phyloP scores from a whole-genome alignment of 805 yeast genomes.

The Cyberlindnera misumaiensis region DNA sequence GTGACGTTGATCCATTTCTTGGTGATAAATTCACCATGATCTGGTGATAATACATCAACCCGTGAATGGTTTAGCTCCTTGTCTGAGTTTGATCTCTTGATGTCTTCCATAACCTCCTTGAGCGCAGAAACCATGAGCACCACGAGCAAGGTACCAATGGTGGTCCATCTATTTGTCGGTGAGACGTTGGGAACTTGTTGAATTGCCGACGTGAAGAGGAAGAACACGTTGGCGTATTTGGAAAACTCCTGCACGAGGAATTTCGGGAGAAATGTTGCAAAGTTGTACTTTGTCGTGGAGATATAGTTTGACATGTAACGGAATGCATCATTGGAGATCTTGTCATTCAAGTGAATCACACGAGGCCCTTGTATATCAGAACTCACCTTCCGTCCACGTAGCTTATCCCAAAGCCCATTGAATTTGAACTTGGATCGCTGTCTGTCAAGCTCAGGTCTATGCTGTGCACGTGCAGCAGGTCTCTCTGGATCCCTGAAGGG shows the following conservation, averaged over 20 bases:
- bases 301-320: constrained; percentile 77
- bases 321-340: constrained; percentile 42
- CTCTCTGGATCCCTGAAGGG: constrained; percentile 23
- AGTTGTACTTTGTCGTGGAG: constrained; percentile 91
- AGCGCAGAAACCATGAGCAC: constrained; percentile 88
- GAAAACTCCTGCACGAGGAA: constrained; percentile 95
- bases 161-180: constrained; percentile 93
- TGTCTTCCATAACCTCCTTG: constrained; percentile 86
- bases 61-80: constrained; percentile 78
- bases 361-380: constrained; percentile 42
- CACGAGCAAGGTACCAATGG: constrained; percentile 81
- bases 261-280: constrained; percentile 90
- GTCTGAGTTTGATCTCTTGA: constrained; percentile 84
- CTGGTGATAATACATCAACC: constrained; percentile 52
- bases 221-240: constrained; percentile 92
- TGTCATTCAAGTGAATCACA: constrained; percentile 61
- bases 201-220: constrained; percentile 82
- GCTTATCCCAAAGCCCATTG: constrained; percentile 30
- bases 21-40: constrained; percentile 52
- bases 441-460: constrained; percentile 17
- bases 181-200: constrained; percentile 97
- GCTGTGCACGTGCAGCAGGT: constrained; percentile 13
- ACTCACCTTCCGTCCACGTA: constrained; percentile 23
- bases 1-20: constrained; percentile 80
- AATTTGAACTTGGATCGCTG: constrained; percentile 32